phyloP scores from a whole-genome alignment of 805 yeast species.

The Lachancea fermentati region DNA sequence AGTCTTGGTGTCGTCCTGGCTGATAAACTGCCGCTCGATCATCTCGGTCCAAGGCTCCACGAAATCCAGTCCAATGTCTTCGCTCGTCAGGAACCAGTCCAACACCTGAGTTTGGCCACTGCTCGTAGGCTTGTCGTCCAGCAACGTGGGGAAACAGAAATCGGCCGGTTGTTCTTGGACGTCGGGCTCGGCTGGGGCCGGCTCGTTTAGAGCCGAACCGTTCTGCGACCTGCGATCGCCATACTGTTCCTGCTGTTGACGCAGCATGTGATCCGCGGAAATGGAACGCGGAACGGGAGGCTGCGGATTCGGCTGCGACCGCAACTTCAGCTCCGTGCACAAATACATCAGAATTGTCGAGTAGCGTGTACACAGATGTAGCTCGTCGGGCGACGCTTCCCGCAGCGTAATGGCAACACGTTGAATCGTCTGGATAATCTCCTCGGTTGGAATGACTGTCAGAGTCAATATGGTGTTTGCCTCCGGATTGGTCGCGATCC shows the following conservation, averaged over 20 bases:
- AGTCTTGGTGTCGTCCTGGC: slow-evolving; percentile 22
- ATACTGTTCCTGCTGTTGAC: too few species aligned
- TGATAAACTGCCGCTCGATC: slow-evolving; percentile 59
- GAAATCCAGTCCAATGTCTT: slow-evolving; percentile 49
- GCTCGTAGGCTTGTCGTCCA: slow-evolving; percentile 13
- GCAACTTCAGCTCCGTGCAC: slow-evolving; percentile 65
- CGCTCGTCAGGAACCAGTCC: slow-evolving; percentile 47
- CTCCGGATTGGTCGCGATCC: slow-evolving; percentile 31
- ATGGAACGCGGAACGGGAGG: slow-evolving; percentile 25
- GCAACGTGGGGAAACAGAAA: slow-evolving; percentile 11
- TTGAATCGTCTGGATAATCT: slow-evolving; percentile 60
- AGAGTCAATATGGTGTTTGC: slow-evolving; percentile 48
- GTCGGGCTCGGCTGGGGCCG: not conserved
- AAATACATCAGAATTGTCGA: slow-evolving; percentile 71
- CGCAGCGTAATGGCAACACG: slow-evolving; percentile 66
- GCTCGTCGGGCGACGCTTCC: slow-evolving; percentile 84
- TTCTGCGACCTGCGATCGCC: not conserved
- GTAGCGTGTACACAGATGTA: slow-evolving; percentile 77
- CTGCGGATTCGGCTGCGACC: slow-evolving; percentile 28
- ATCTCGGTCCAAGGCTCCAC: slow-evolving; percentile 79
- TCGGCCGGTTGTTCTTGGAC: not conserved
- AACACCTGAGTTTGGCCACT: slow-evolving; percentile 31
- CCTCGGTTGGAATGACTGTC: slow-evolving; percentile 64
- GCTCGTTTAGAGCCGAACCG: not conserved
- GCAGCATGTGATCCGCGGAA: not conserved